Evolutionary conservation across 352 stramenopile species (phyloP).

Genomic region (Pythium biforme): DNA sequence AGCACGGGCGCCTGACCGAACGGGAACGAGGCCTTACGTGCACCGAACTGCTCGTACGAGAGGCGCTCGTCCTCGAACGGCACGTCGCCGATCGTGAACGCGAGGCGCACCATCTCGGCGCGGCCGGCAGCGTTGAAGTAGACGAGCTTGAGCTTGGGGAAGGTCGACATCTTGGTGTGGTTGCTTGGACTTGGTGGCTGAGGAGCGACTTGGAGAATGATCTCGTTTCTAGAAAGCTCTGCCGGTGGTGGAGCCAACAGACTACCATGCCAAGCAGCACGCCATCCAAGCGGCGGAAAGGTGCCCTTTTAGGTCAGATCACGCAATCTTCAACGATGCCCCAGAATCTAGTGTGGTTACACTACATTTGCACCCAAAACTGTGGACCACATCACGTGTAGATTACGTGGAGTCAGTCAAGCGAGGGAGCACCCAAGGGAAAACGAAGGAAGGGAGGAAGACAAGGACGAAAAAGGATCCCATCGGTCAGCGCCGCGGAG

Average conservation of each 20-base stretch:
- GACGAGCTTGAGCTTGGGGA: constrained; percentile 32
- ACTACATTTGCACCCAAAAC: neutral
- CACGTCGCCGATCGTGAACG: constrained; percentile 32
- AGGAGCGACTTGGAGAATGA: constrained; percentile 16
- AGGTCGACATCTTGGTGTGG: constrained; percentile 16
- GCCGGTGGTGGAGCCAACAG: neutral
- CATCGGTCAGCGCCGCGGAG: neutral
- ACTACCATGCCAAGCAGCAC: neutral
- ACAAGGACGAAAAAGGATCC: constrained; percentile 1
- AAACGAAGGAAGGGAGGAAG: neutral
- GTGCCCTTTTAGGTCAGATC: neutral
- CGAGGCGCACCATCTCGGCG: constrained; percentile 35
- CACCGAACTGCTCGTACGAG: constrained; percentile 30
- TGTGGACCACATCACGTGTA: neutral
- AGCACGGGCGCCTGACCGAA: constrained; percentile 36
- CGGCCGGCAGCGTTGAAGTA: constrained; percentile 42
- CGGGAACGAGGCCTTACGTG: constrained; percentile 30
- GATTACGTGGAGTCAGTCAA: neutral
- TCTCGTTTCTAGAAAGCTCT: neutral
- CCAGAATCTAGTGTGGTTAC: neutral
- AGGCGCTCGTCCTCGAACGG: constrained; percentile 43
- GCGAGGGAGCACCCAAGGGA: neutral
- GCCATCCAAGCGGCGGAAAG: constrained; percentile 7
- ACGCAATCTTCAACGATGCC: constrained; percentile 10
- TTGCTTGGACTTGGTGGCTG: neutral